Evolutionary conservation across 768 basidiomycete species (phyloP).

Genomic region (Chlorophyllum brunneum): DNA sequence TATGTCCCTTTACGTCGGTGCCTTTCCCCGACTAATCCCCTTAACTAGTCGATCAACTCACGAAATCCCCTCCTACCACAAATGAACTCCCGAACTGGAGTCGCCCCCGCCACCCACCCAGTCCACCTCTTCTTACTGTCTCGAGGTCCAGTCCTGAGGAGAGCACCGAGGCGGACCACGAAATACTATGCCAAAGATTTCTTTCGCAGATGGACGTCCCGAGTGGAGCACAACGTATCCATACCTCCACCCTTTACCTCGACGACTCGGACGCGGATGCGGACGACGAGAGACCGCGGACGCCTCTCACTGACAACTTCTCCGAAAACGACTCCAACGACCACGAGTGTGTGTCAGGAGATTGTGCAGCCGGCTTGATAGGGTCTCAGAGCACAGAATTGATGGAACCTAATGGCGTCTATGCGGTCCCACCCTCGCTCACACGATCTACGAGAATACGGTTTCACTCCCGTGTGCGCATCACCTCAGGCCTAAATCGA

Average conservation of each 20-base stretch:
- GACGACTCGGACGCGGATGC: conserved; percentile 2
- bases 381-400: not conserved
- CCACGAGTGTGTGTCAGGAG: not conserved
- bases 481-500: conserved; percentile 62
- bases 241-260: not conserved
- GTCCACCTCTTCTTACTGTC: not conserved
- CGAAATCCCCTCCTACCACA: not conserved
- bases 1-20: not conserved
- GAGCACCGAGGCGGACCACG: not conserved
- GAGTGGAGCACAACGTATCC: not conserved
- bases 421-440: conserved; percentile 11
- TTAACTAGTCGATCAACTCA: not conserved
- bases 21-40: not conserved
- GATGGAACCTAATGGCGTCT: not conserved
- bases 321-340: not conserved
- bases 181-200: not conserved
- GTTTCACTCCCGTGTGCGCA: conserved; percentile 75
- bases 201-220: not conserved
- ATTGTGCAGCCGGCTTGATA: not conserved
- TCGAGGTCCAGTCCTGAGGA: not conserved
- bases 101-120: not conserved
- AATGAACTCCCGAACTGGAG: not conserved
- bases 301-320: not conserved
- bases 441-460: conserved; percentile 39
- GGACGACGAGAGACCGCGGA: conserved; percentile 1